A percentile compares a stretch with the other conserved stretches of the same genome.
Conservation (phyloP, 176 grass and related monocot genomes). For the Secale cereale region DNA sequence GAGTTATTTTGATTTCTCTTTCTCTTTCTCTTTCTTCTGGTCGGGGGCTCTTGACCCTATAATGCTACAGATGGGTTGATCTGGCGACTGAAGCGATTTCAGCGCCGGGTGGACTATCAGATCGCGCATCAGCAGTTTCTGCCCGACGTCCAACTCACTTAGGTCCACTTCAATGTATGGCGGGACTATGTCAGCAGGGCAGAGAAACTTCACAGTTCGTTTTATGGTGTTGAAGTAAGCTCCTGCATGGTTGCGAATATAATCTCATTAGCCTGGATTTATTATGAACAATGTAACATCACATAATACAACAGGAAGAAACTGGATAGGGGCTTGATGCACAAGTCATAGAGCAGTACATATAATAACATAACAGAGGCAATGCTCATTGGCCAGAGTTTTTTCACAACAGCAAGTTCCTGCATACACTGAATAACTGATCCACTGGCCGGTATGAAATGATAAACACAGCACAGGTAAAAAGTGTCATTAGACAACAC, state of each 20-base stretch:
- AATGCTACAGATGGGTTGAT: conserved; percentile 84
- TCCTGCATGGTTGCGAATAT: conserved; percentile 44
- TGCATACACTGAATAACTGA: not conserved
- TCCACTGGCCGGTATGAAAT: not conserved
- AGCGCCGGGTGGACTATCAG: conserved; percentile 83
- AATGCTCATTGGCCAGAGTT: not conserved
- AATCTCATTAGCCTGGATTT: conserved; percentile 11
- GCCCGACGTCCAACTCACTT: conserved; percentile 78
- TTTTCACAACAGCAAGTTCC: not conserved
- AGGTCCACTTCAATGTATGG: conserved; percentile 97
- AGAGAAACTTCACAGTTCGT: conserved; percentile 85
- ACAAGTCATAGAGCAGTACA: not conserved
- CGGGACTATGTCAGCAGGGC: conserved; percentile 90
- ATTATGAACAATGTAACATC: not conserved
- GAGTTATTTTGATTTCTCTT: conserved; percentile 59
- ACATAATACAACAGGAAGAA: not conserved
- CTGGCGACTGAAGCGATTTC: conserved; percentile 57
- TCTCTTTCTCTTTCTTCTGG: conserved; percentile 40
- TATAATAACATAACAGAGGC: not conserved
- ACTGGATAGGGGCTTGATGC: not conserved
- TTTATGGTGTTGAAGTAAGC: conserved; percentile 97
- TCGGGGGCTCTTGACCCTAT: conserved; percentile 74
- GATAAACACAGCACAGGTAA: not conserved
- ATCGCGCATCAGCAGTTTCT: conserved; percentile 76
- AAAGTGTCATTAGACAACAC: not conserved